Conservation (phyloP, 1,139 yeast species). For the Candida sp. region DNA sequence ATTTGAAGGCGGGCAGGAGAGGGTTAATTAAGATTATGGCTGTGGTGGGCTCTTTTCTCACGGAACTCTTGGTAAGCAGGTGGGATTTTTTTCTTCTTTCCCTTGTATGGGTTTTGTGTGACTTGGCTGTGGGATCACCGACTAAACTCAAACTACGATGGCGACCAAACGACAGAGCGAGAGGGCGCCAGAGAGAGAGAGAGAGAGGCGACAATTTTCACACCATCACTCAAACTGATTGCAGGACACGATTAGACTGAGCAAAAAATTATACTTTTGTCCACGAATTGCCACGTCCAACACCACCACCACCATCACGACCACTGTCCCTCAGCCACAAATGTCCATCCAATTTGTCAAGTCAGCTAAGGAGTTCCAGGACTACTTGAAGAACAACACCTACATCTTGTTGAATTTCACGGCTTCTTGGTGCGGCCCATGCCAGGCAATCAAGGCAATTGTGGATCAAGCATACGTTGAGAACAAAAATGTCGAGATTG, state of each 20-base stretch:
- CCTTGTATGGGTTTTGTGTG: background rate
- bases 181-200: background rate
- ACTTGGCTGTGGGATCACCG: too few relatives aligned
- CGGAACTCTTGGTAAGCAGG: background rate
- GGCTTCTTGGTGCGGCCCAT: constrained; percentile 66
- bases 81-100: background rate
- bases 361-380: constrained; percentile 33
- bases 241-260: background rate
- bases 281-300: background rate
- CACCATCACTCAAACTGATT: background rate
- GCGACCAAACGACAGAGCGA: background rate
- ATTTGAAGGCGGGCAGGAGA: background rate
- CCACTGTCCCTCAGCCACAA: too few relatives aligned
- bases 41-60: background rate
- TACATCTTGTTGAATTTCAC: constrained; percentile 56
- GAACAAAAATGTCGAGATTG: constrained; percentile 44
- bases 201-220: background rate
- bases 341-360: constrained; percentile 22
- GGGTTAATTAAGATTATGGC: background rate
- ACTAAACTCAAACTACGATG: too few relatives aligned
- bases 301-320: too few relatives aligned
- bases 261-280: background rate
- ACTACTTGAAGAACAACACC: constrained; percentile 31
- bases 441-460: constrained; percentile 54
- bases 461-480: constrained; percentile 43